phyloP scores from a whole-genome alignment of 306 rosid species.

The Glycine tomentella region DNA sequence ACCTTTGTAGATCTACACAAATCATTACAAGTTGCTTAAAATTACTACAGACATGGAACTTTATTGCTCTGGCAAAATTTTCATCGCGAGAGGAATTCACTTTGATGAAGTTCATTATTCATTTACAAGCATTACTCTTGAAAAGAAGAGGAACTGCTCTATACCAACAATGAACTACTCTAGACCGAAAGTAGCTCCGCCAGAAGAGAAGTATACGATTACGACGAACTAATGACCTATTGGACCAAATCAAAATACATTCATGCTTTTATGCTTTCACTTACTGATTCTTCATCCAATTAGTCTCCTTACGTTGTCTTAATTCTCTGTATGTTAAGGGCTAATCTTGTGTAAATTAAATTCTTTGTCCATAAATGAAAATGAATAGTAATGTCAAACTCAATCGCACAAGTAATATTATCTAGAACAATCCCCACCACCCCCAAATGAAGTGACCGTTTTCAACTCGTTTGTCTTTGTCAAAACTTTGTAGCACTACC shows the following conservation, averaged over 20 bases:
- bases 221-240: neutral
- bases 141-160: slow-evolving; percentile 4
- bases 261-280: neutral
- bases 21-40: slow-evolving; percentile 16
- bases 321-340: neutral
- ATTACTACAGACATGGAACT: slow-evolving; percentile 12
- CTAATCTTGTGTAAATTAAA: neutral
- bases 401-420: no score
- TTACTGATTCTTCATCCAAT: neutral
- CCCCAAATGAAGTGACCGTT: neutral
- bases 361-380: neutral
- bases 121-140: slow-evolving; percentile 11
- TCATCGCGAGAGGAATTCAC: slow-evolving; percentile 13
- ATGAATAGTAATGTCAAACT: no score
- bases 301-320: neutral
- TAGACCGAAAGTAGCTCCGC: neutral
- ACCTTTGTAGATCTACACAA: slow-evolving; percentile 53
- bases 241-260: no score
- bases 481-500: neutral
- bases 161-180: slow-evolving; percentile 2
- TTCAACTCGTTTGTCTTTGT: neutral
- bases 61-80: slow-evolving; percentile 18
- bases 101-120: neutral
- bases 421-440: no score
- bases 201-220: neutral